Base-by-base conservation (phyloP, 2,329 filamentous ascomycete species). In the Aspergillus ochraceus region DNA sequence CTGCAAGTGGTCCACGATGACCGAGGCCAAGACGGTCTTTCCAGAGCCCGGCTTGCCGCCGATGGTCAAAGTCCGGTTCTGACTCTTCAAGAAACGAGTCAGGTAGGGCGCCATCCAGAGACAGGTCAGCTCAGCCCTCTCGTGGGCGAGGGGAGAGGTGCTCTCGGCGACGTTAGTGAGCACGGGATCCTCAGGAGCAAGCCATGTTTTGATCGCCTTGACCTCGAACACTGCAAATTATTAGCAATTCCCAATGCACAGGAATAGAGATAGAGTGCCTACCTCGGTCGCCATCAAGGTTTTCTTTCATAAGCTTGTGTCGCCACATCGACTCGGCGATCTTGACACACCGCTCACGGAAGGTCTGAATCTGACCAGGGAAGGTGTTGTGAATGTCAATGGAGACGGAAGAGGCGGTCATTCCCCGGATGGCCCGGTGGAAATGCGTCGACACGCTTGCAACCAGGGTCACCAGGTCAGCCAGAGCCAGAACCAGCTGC, bases 21-120 rank as follows among this genome's bases (percentile, higher is more conserved):
- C 75, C 0, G 74, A 74, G 6, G 76, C 70, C 29, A 77, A 57
- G 2, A 78, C 69, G 2, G 74, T 74, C 66, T 77, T 78, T 36
- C 76, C 76, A 6, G 74, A 75, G 5, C 76, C 76, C 8, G 74
- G 67, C 52, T 71, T 68, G 19, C 76, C 76, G 22, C 76, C 79
- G 46, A 86, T 74, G 22, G 79, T 65, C 29, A 86, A 68, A 2
- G 78, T 72, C 14, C 75, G 72, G 32, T 81, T 71, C 1, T 76
- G 66, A 47, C 78, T 77, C 54, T 81, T 80, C 29, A 80, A 63
- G 60, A 85, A 86, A 14, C 77, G 76, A 14, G 74, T 74, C 20
- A 85, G 68, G 32, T 80, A 74, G 42, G 80, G 77, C 22, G 78
- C 74, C 61, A 85, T 79, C 83, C 83, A 85, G 47, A 83, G 73